Base-by-base conservation (phyloP, 2,329 filamentous ascomycete species). In the Xylariaceae sp. region DNA sequence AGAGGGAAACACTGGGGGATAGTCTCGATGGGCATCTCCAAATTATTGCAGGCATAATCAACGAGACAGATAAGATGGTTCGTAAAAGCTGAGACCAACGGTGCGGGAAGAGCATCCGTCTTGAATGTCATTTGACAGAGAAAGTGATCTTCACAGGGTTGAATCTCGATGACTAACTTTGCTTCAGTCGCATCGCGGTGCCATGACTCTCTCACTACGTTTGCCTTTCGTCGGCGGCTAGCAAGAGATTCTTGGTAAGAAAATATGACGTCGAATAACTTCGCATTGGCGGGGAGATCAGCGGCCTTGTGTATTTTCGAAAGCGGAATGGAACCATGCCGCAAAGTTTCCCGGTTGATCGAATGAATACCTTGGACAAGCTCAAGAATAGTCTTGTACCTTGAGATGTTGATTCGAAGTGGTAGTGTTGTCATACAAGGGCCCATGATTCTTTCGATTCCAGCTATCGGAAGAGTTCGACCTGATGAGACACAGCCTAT, bases 401-500 rank as follows among this genome's bases (percentile, higher is more conserved):
- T 73, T 1, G 73, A 71, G 0, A 87, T 63, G 55, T 88, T 76
- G 3, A 86, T 70, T n/a, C 89, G 79, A 1, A 90, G 73, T 1
- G 91, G 91, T 5, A 94, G 71, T 0, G 88, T 87, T 1, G 85
- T 76, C 49, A 96, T 84, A 63, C 88, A 94, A 7, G 91, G 91
- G 0, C 91, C 91, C 53, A 92, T 75, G 3, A 91, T 80, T 1
- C 80, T 74, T 59, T 95, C 89, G 35, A 95, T 82, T 0, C 78
- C 81, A 3, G 76, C 67, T 2, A 96, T 68, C 0, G 88, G 81
- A n/a, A 91, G 70, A 1, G 87, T 89, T 52, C 91, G 80, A 1
- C 91, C 91, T 7, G 91, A 95, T 9, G 88, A 87, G 3, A 96
- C 88, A 1, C 84, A 86, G 0, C 91, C 91, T 40, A 95, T 80